phyloP scores from a whole-genome alignment of 2,329 filamentous ascomycete species.

The Aspergillus fijiensis region DNA sequence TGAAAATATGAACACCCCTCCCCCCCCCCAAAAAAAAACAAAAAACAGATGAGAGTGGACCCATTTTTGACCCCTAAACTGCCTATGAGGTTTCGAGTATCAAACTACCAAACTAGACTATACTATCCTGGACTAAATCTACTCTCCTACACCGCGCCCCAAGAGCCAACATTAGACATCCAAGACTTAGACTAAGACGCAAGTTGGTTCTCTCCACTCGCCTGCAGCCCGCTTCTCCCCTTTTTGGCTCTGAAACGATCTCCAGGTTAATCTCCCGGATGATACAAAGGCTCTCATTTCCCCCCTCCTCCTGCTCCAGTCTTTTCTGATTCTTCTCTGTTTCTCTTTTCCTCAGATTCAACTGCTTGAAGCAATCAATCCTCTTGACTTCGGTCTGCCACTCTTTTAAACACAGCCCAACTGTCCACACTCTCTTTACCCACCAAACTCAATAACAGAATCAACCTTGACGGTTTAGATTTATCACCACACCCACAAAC shows the following conservation, averaged over 20 bases:
- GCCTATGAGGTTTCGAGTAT: background rate
- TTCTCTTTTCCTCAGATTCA: slow-evolving; percentile 27
- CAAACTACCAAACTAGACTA: too few relatives aligned
- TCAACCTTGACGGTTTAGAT: slow-evolving; percentile 36
- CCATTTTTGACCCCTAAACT: slow-evolving; percentile 3
- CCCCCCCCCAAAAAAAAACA: too few relatives aligned
- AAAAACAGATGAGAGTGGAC: slow-evolving; percentile 6
- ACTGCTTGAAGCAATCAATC: slow-evolving; percentile 34
- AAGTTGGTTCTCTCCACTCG: slow-evolving; percentile 13
- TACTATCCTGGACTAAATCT: background rate
- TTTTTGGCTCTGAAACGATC: slow-evolving; percentile 30
- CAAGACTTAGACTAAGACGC: background rate
- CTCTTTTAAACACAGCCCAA: slow-evolving; percentile 38
- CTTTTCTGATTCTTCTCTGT: slow-evolving; percentile 26
- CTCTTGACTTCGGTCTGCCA: slow-evolving; percentile 47
- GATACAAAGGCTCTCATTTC: slow-evolving; percentile 38
- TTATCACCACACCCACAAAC: slow-evolving; percentile 8
- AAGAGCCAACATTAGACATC: background rate
- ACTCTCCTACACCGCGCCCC: background rate
- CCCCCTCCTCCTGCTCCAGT: slow-evolving; percentile 24
- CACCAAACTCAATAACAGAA: background rate
- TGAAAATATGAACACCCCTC: too few relatives aligned
- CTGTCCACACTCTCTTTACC: slow-evolving; percentile 35
- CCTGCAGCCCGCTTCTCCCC: slow-evolving; percentile 17
- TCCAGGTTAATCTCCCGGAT: slow-evolving; percentile 39